Conservation (phyloP, 2,329 filamentous ascomycete genomes). For the Dactylonectria macrodidyma region DNA sequence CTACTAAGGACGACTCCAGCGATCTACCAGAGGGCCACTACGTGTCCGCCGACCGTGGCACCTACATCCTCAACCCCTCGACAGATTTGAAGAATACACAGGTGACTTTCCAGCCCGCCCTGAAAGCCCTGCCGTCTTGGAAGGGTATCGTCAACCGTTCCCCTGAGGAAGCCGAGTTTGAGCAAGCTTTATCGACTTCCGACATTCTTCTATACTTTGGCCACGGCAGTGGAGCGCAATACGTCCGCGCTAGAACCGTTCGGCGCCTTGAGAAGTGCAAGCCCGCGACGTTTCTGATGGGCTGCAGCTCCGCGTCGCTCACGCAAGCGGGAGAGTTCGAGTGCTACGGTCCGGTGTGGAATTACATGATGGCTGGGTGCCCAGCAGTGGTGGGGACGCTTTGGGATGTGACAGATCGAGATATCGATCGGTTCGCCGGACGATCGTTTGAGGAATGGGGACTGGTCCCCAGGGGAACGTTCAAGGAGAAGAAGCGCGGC, state of each 20-base stretch:
- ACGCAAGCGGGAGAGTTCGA: slow-evolving; percentile 88
- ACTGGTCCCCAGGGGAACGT: slow-evolving; percentile 68
- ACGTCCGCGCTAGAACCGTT: slow-evolving; percentile 88
- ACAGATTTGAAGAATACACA: slow-evolving; percentile 88
- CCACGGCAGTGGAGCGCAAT: slow-evolving; percentile 95
- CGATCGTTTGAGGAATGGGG: slow-evolving; percentile 90
- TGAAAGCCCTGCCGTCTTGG: slow-evolving; percentile 81
- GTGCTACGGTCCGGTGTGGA: slow-evolving; percentile 89
- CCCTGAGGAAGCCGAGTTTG: slow-evolving; percentile 86
- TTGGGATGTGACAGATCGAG: slow-evolving; percentile 98
- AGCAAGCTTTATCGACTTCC: slow-evolving; percentile 73
- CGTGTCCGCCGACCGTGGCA: slow-evolving; percentile 69
- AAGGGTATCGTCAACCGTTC: slow-evolving; percentile 75
- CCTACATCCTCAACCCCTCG: slow-evolving; percentile 91
- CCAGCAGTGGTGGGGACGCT: slow-evolving; percentile 92
- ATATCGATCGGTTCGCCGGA: slow-evolving; percentile 93
- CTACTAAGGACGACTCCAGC: slow-evolving; percentile 20
- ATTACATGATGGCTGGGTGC: slow-evolving; percentile 90
- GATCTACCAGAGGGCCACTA: slow-evolving; percentile 62
- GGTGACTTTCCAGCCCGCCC: slow-evolving; percentile 75
- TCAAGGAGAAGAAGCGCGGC: slow-evolving; percentile 53
- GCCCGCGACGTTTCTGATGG: slow-evolving; percentile 90
- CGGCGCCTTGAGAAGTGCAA: slow-evolving; percentile 81
- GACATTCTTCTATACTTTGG: slow-evolving; percentile 94
- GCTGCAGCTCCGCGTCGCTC: slow-evolving; percentile 89